These are phyloP conservation scores for Pseudogymnoascus pannorum DNA, from an alignment of 2,329 filamentous ascomycete species.

Conservation along the genomic window DNA sequence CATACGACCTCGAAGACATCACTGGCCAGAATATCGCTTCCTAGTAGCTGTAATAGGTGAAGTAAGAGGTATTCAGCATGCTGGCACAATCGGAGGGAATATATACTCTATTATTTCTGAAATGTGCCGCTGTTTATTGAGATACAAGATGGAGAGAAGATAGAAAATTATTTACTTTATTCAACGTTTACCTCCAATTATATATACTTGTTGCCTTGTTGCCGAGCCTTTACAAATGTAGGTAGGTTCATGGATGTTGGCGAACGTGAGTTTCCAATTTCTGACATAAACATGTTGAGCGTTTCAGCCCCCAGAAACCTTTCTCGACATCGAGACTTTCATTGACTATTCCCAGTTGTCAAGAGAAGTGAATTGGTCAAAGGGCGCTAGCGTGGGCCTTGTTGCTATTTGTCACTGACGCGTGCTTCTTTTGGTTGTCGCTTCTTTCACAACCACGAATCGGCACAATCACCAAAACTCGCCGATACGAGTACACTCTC, in stretches of 20 bases:
- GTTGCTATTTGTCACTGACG: conserved; percentile 1
- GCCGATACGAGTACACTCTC: background rate
- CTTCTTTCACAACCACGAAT: background rate
- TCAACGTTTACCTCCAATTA: background rate
- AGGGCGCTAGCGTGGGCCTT: background rate
- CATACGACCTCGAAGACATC: too few relatives aligned
- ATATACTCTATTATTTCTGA: background rate
- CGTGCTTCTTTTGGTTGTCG: background rate
- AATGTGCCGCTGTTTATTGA: background rate
- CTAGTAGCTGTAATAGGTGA: background rate
- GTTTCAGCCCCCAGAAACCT: background rate
- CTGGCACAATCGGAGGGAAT: background rate
- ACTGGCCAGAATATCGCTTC: background rate
- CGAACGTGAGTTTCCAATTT: background rate
- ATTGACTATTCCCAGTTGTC: background rate
- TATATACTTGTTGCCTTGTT: background rate
- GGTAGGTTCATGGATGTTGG: background rate
- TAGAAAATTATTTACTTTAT: background rate
- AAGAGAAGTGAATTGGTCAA: background rate
- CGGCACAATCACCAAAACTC: background rate
- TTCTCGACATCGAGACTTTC: background rate
- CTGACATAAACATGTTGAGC: background rate
- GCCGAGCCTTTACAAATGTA: background rate
- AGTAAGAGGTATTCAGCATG: background rate
- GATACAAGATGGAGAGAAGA: background rate